Base-by-base conservation (phyloP, 768 basidiomycete genomes). In the Clavulina sp. region DNA sequence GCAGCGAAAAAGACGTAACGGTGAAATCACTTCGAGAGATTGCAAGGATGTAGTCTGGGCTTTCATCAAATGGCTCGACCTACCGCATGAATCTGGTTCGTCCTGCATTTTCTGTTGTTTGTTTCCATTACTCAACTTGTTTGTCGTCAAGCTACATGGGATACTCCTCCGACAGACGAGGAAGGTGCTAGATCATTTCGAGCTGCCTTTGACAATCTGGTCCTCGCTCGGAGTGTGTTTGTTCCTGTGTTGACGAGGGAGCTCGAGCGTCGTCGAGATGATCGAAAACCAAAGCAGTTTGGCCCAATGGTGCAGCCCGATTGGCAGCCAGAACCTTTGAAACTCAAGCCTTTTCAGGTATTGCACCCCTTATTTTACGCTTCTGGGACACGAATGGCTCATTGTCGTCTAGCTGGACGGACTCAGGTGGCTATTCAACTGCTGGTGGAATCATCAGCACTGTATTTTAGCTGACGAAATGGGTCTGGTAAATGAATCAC, bases 391-490 rank as follows among this genome's bases (percentile, higher is more conserved):
- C n/a, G n/a, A n/a, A n/a, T n/a, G n/a, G 19, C n/a, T 49, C 58
- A 16, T 48, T 24, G 61, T 38, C 26, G 40, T 49, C 16, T 51
- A 84, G 81, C 72, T 82, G 5, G 80, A 84, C 28, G 84, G 84
- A 31, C 79, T 86, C 50, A 84, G 85, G 51, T 87, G 84, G 86
- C 69, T 88, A 43, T 80, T 75, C 57, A 76, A 80, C 57, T 87
- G 89, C 56, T 92, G 89, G 89, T 87, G 81, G 80, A 79, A 75
- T 56, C 73, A 70, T 40, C 87, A 87, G 55, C 76, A 78, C 40
- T 87, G 81, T 55, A 92, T 92, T 56, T 73, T 97, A 21, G 93
- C 95, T 2, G 95, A 99, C 62, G 95, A 97, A 64, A 97, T 99
- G 95, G 91, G 91, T 53, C 66, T 91, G 62, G 88, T 86, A 63